Conservation (phyloP, 345 rosid species). For the Brassica rapa region DNA sequence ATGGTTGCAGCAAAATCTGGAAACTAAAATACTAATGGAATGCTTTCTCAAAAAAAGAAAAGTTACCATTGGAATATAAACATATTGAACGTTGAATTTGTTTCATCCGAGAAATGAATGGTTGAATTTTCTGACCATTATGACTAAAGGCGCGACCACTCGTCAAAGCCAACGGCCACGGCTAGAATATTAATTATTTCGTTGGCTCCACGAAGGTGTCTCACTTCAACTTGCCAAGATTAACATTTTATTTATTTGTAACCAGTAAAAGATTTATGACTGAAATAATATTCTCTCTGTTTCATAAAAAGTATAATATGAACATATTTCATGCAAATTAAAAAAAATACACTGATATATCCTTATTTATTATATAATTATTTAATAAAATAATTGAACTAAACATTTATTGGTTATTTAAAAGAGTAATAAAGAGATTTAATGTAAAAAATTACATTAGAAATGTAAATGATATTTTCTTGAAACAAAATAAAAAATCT, state of each 20-base stretch:
- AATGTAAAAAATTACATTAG: no score
- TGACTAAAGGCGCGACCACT: slow-evolving; percentile 24
- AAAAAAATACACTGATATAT: no score
- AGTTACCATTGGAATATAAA: neutral
- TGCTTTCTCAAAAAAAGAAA: neutral
- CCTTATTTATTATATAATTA: no score
- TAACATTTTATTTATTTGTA: neutral
- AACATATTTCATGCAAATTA: no score
- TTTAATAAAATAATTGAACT: no score
- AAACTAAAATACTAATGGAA: neutral
- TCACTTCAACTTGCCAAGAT: slow-evolving; percentile 18
- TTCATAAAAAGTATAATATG: no score
- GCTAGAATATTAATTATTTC: slow-evolving; percentile 1
- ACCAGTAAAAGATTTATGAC: neutral
- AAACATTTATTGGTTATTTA: no score
- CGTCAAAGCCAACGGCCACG: slow-evolving; percentile 22
- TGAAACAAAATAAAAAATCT: no score
- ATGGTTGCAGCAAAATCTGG: neutral
- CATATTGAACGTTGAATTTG: slow-evolving; percentile 5
- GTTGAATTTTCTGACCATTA: slow-evolving; percentile 28
- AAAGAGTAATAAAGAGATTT: no score
- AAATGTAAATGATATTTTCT: no score
- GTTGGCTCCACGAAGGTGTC: slow-evolving; percentile 23
- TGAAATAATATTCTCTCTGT: neutral
- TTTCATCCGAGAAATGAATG: slow-evolving; percentile 12